Evolutionary conservation across 2,329 filamentous ascomycete species (phyloP), one percentile per base, ranked within the genome.

Genomic region (Diaporthe sp.): DNA sequence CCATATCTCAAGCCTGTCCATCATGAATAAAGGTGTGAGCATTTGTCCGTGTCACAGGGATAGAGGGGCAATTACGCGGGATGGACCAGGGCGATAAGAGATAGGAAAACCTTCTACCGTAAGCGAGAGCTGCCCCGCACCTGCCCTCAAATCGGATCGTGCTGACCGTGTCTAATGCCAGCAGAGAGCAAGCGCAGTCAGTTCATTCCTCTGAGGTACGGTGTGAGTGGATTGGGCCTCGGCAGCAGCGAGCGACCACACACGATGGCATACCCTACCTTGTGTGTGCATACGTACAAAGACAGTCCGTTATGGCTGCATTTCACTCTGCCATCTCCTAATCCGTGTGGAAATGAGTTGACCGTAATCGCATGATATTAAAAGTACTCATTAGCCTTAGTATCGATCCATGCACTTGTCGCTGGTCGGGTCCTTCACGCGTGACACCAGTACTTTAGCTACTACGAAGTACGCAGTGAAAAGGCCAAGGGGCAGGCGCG

Each of bases 121-220:
- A 38, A 67, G 42, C 42, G 42, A 67, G 42, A 45, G 22, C 45
- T 50, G 61, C 61, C 61, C 61, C 61, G 61, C 61, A 67, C 61
- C 45, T 67, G 22, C 61, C n/a, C 45, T 67, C 42, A n/a, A 33
- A 67, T 33, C 30, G 42, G 42, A 35, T 52, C 22, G 13, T 67
- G 60, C 42, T 66, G n/a, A 45, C 40, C 40, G 28, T 47, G 8
- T 66, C 28, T 19, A 8, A 35, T 5, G 17, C 17, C 35, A 38
- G 35, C 10, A 38, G 22, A 67, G 61, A 28, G 45, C 28, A 52
- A 25, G 45, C 52, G 61, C 45, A 67, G 42, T 15, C 35, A 6
- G 4, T 15, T 25, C n/a, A n/a, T n/a, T n/a, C n/a, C n/a, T n/a
- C n/a, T n/a, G n/a, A n/a, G 4, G 8, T 6, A 10, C 19, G 22